Evolutionary conservation across 805 yeast genomes (phyloP).

Genomic region (Kodamaea sagamina): DNA sequence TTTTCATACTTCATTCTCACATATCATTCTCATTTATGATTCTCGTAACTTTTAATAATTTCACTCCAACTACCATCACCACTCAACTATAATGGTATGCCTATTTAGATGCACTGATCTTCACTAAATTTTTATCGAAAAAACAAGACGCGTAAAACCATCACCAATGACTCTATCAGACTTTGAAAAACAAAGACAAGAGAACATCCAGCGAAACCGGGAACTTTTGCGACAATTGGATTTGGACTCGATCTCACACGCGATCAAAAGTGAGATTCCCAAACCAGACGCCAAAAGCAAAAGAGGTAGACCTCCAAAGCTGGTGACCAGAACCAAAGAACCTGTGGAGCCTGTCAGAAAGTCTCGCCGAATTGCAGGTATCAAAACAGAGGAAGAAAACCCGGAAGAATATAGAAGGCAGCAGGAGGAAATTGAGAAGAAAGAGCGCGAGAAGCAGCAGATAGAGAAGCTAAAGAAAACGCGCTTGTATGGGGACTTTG

Average conservation of each 20-base stretch:
- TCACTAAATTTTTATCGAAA: slow-evolving; percentile 1
- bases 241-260: slow-evolving; percentile 56
- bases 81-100: no score
- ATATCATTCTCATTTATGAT: no score
- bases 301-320: slow-evolving; percentile 25
- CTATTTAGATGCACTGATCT: no score
- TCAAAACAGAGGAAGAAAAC: slow-evolving; percentile 50
- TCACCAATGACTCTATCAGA: slow-evolving; percentile 45
- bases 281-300: slow-evolving; percentile 21
- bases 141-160: slow-evolving; percentile 6
- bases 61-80: no score
- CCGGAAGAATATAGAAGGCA: slow-evolving; percentile 40
- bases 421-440: slow-evolving; percentile 39
- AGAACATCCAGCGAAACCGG: slow-evolving; percentile 81
- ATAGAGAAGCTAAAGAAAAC: slow-evolving; percentile 54
- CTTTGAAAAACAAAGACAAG: slow-evolving; percentile 70
- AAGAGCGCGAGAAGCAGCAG: slow-evolving; percentile 35
- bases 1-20: no score
- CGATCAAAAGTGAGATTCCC: slow-evolving; percentile 51
- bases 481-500: slow-evolving; percentile 66
- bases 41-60: no score
- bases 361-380: slow-evolving; percentile 79
- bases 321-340: slow-evolving; percentile 20
- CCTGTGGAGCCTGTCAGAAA: slow-evolving; percentile 60
- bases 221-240: slow-evolving; percentile 72